Base-by-base conservation (phyloP, 352 stramenopile genomes). In the Globisporangium nodosum region DNA sequence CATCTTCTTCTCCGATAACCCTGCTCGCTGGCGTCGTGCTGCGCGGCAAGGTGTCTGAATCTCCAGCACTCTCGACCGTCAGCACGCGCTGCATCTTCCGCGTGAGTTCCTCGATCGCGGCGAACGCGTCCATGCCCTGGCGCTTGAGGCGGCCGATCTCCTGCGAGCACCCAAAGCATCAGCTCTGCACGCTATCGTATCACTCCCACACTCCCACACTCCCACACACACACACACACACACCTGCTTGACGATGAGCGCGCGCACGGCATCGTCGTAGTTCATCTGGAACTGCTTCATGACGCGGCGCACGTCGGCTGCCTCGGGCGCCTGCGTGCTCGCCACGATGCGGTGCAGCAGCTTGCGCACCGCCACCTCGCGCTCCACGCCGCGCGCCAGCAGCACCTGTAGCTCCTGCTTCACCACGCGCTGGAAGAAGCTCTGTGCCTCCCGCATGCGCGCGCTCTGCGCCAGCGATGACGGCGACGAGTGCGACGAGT, bases 281-380 rank as follows among this genome's bases (percentile, higher is more conserved):
- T 90, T 89, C 79, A 94, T 92, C 61, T 92, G 76, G 66, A 94
- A 94, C 68, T 92, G 78, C 24, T 71, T 73, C 85, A 94, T 92
- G 11, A 94, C 85, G 51, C 71, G 72, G 21, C 78, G 76, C 39
- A 94, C 85, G 37, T 89, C 82, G 46, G 56, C 65, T 6, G 79
- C 64, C 24, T 85, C 70, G 7, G 85, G 85, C 47, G 82, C 68
- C 20, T 85, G 66, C 1, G 77, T 88, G 27, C 70, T 80, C 54
- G 79, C 68, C 13, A 94, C 85, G 57, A 94, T 94, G 37, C 85
- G 82, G 21, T 76, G 66, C 47, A 94, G 66, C 50, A 94, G 63
- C 49, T 81, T 72, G 58, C 87, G 85, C 18, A 94, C 85, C 0
- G 85, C 85, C 16, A 87, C 74, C 31, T 92, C 80, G 20, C 85